A percentile compares a stretch with the other conserved stretches of the same genome.
These are phyloP conservation scores for Leishmania aethiopica DNA, from an alignment of 208 protist genomes.

Conservation along the genomic window DNA sequence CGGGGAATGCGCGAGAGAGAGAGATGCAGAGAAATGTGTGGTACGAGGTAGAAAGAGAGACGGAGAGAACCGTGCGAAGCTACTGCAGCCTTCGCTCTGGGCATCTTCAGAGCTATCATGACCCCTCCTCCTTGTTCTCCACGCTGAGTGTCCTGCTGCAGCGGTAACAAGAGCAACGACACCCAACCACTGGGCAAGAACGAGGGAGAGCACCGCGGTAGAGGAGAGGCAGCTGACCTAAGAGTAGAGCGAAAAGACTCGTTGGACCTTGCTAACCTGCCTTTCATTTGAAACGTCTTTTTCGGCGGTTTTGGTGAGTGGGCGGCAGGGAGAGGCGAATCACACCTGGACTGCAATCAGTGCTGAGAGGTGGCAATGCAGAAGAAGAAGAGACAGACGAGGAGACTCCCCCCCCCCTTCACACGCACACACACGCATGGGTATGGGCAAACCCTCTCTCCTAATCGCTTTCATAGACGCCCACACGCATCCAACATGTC, in stretches of 20 bases:
- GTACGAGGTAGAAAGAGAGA: not conserved
- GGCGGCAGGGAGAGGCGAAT: not conserved
- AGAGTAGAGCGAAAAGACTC: not conserved
- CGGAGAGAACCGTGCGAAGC: not conserved
- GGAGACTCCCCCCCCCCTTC: not conserved
- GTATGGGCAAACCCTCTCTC: not conserved
- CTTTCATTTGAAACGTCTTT: not conserved
- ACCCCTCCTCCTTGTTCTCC: not conserved
- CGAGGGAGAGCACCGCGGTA: not conserved
- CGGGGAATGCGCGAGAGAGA: not conserved
- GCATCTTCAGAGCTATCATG: not conserved
- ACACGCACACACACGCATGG: not conserved
- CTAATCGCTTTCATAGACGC: not conserved
- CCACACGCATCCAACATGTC: not conserved
- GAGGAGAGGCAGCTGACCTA: not conserved
- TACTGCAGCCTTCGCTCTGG: not conserved
- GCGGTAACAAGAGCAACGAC: not conserved
- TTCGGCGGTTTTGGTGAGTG: not conserved
- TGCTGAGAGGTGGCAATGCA: not conserved
- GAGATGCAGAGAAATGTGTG: not conserved
- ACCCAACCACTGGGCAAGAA: not conserved
- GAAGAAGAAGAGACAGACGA: not conserved
- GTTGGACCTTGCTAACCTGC: not conserved
- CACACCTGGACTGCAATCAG: not conserved
- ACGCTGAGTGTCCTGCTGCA: not conserved